Percentiles rank a stretch among this genome's conserved stretches.
These are phyloP conservation scores for Botrytis cinerea DNA, from an alignment of 2,329 filamentous ascomycete genomes.

Conservation along the genomic window DNA sequence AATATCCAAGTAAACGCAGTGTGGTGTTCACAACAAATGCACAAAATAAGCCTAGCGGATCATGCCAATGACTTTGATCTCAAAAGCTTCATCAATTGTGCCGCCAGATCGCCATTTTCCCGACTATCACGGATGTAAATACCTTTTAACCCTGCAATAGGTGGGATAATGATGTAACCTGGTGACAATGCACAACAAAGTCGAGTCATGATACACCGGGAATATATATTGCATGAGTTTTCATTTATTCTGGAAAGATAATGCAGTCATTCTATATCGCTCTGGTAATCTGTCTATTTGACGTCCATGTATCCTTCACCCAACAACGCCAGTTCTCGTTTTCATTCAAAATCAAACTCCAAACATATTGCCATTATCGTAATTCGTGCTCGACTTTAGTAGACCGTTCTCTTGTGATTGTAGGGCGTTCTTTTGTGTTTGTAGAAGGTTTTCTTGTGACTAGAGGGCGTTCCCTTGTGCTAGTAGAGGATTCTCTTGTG, in stretches of 20 bases:
- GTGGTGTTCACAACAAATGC: neutral
- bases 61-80: neutral
- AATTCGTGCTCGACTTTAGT: slow-evolving; percentile 12
- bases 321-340: neutral
- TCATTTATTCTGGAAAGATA: neutral
- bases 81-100: neutral
- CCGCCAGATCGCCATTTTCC: neutral
- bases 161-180: neutral
- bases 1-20: neutral
- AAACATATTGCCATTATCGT: slow-evolving; percentile 5
- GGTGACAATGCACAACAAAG: neutral
- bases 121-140: neutral
- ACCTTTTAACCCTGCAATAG: neutral
- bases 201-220: neutral
- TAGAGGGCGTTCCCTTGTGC: neutral
- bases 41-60: neutral
- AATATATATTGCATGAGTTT: neutral
- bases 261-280: neutral
- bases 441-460: neutral
- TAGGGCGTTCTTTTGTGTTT: neutral
- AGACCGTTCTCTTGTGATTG: neutral
- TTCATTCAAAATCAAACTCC: neutral
- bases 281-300: slow-evolving; percentile 10
- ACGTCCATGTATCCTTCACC: neutral
- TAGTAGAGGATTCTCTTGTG: neutral